Conservation (phyloP, 129 eudicot genomes). For the Tanacetum coccineum region DNA sequence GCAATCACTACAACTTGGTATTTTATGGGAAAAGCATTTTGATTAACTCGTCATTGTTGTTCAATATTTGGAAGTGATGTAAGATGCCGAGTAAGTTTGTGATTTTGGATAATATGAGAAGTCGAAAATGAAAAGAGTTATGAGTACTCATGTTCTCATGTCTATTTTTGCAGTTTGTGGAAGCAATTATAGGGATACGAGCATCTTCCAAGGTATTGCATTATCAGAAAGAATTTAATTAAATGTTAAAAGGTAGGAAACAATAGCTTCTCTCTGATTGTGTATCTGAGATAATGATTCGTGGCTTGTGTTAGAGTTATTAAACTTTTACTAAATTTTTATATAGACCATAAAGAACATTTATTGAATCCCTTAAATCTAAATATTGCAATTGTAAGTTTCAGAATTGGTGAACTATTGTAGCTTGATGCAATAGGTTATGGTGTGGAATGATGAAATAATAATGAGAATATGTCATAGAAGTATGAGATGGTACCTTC, state of each 20-base stretch:
- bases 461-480: not conserved
- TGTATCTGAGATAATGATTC: not conserved
- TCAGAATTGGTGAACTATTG: not conserved
- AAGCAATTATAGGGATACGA: conserved; percentile 63
- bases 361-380: not conserved
- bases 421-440: not conserved
- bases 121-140: too few species aligned
- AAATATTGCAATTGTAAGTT: not conserved
- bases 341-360: not conserved
- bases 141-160: not conserved
- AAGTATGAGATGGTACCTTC: not conserved
- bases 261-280: not conserved
- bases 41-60: too few species aligned
- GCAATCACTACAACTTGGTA: too few species aligned
- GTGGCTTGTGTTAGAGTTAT: not conserved
- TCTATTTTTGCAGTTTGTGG: conserved; percentile 72
- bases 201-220: conserved; percentile 78
- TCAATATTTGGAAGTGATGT: too few species aligned
- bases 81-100: too few species aligned
- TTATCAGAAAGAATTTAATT: too few species aligned
- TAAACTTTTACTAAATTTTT: not conserved
- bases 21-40: too few species aligned
- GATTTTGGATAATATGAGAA: too few species aligned
- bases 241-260: not conserved
- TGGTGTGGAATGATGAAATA: not conserved